A percentile compares a stretch with the other conserved stretches of the same genome.
phyloP scores from a whole-genome alignment of 495 filamentous ascomycete species.

The Glonium stellatum region DNA sequence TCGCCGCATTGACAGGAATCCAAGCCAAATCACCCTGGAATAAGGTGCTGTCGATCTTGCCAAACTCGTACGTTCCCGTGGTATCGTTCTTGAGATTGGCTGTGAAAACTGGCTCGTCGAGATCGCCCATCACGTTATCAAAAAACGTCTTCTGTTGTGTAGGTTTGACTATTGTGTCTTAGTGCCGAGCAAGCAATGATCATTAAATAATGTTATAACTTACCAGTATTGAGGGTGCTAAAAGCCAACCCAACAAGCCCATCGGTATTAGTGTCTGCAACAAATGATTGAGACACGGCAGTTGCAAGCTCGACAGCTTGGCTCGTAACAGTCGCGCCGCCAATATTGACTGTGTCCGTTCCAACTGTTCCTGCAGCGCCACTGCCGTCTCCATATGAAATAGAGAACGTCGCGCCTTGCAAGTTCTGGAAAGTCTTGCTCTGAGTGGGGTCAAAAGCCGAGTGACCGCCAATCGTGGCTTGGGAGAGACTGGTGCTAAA shows the following conservation, averaged over 20 bases:
- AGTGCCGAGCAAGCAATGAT: background rate
- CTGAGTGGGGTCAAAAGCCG: slow-evolving; percentile 54
- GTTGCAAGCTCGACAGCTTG: slow-evolving; percentile 70
- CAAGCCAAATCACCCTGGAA: slow-evolving; percentile 60
- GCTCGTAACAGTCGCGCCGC: slow-evolving; percentile 56
- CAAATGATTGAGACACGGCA: slow-evolving; percentile 56
- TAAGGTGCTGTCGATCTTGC: slow-evolving; percentile 57
- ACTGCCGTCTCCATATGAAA: slow-evolving; percentile 69
- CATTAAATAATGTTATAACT: background rate
- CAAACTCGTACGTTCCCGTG: slow-evolving; percentile 71
- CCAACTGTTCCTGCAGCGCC: slow-evolving; percentile 60
- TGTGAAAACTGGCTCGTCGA: slow-evolving; percentile 66
- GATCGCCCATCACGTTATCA: slow-evolving; percentile 58
- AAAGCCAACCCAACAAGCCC: slow-evolving; percentile 78
- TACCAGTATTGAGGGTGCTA: slow-evolving; percentile 56
- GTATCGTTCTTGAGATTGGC: slow-evolving; percentile 56
- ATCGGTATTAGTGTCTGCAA: slow-evolving; percentile 53
- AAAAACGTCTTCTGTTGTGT: slow-evolving; percentile 71
- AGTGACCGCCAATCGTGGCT: slow-evolving; percentile 43
- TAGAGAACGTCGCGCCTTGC: slow-evolving; percentile 50
- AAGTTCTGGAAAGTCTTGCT: slow-evolving; percentile 50
- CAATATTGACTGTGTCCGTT: slow-evolving; percentile 66
- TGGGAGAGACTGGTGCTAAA: slow-evolving; percentile 59
- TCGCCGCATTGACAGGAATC: slow-evolving; percentile 52
- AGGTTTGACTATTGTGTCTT: slow-evolving; percentile 50